These are phyloP conservation scores for Pinus albicaulis DNA, from an alignment of 75 land plant species.

Conservation along the genomic window DNA sequence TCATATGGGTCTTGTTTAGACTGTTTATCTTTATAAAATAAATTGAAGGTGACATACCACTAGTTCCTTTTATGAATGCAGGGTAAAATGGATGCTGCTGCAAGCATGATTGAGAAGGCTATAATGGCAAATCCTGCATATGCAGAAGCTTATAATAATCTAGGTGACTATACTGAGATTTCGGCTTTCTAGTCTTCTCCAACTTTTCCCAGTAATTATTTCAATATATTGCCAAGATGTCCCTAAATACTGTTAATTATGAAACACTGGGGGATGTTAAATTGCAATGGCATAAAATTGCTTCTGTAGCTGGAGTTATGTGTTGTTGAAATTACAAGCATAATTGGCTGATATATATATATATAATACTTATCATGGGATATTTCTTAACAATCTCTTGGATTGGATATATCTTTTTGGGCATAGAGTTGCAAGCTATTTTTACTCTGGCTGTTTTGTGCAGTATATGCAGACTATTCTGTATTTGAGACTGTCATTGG, in stretches of 20 bases:
- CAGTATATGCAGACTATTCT: not conserved
- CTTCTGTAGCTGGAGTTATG: no score
- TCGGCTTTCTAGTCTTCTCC: not conserved
- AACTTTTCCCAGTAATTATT: not conserved
- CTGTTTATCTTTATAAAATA: not conserved
- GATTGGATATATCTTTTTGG: not conserved
- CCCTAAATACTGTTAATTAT: not conserved
- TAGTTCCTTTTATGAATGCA: conserved; percentile 21
- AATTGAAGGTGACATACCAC: not conserved
- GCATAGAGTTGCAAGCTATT: not conserved
- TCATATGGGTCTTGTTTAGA: not conserved
- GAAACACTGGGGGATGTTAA: no score
- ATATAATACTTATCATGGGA: not conserved
- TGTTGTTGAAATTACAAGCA: no score
- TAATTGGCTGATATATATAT: no score
- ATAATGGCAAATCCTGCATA: conserved; percentile 95
- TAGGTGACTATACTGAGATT: conserved; percentile 37
- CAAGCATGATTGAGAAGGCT: conserved; percentile 97
- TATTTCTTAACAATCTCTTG: not conserved
- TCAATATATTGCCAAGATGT: not conserved
- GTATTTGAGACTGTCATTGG: not conserved
- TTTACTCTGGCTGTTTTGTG: not conserved
- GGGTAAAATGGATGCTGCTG: conserved; percentile 99
- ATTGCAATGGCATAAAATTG: no score
- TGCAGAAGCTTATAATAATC: conserved; percentile 98